Conservation (phyloP, 805 yeast species). For the Kuraishia ogatae region DNA sequence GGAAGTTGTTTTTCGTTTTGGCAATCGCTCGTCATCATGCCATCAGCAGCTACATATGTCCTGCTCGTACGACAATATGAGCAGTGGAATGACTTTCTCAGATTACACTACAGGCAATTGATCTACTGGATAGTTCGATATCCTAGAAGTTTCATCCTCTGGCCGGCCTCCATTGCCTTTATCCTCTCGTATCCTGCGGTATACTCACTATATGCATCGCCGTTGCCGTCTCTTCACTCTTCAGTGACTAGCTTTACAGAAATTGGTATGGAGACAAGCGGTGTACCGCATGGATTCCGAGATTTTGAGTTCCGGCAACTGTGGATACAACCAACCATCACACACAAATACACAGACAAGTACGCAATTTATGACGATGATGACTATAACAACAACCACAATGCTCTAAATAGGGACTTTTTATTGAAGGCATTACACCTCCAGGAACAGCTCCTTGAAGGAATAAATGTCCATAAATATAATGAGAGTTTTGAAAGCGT, state of each 20-base stretch:
- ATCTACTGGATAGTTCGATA: neutral
- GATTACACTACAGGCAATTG: neutral
- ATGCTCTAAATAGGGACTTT: conserved; percentile 27
- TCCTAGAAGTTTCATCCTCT: conserved; percentile 26
- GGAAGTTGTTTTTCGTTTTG: no score
- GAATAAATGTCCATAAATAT: conserved; percentile 6
- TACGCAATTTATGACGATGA: conserved; percentile 4
- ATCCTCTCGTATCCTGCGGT: conserved; percentile 41
- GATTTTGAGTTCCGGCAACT: conserved; percentile 23
- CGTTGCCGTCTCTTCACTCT: conserved; percentile 9
- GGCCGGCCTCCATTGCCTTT: conserved; percentile 39
- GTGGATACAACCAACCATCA: conserved; percentile 21
- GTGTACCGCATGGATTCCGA: conserved; percentile 3
- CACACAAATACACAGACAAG: conserved; percentile 13
- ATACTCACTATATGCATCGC: conserved; percentile 23
- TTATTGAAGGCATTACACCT: conserved; percentile 24
- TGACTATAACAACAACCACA: conserved; percentile 4
- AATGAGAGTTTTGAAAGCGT: conserved; percentile 3
- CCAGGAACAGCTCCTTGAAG: conserved; percentile 23
- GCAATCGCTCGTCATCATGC: no score
- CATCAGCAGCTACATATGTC: neutral
- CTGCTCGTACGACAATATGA: neutral
- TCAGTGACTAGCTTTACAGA: conserved; percentile 10
- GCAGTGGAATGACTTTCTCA: neutral
- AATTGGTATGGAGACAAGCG: conserved; percentile 6